Evolutionary conservation across 192 early-diverging fungal genomes (phyloP), one percentile per base, ranked within the genome.

Genomic region (Gonapodya sp.): DNA sequence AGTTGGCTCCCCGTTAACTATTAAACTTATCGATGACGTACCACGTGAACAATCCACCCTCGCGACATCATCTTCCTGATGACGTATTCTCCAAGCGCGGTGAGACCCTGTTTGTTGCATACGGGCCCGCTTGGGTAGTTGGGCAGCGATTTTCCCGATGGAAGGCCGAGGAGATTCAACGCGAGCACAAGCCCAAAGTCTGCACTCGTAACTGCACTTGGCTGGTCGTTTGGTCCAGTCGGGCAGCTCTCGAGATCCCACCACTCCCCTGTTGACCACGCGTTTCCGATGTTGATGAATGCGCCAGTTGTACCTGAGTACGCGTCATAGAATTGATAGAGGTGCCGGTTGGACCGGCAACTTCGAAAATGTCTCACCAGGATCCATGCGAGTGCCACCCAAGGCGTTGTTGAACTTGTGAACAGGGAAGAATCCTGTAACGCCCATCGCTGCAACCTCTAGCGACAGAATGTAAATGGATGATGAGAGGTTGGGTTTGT

Each of bases 391-490:
- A 18, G 77, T 78, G 8, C 77, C 77, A 35, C 77, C 77, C 14
- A 78, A 30, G 2, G 77, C 77, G 77, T 78, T 78, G 77, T 78
- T 31, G 77, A 78, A 78, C 77, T 78, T 78, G 35, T 78, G 77
- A 2, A 78, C 35, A 31, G 77, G 77, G 77, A 78, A 78, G 18
- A 78, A 78, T 30, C 77, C 77, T 2, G 77, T 16, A 2, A 78
- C 77, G 31, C 77, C 77, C 31, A 78, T 31, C 77, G 2, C 18
- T 2, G 35, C 77, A 18, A 78, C 32, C 77, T 78, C 72, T n/a
- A n/a, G n/a, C n/a, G n/a, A n/a, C n/a, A n/a, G n/a, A n/a, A n/a
- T n/a, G n/a, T n/a, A n/a, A n/a, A n/a, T n/a, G n/a, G n/a, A n/a
- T n/a, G n/a, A n/a, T n/a, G n/a, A n/a, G n/a, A n/a, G n/a, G n/a